phyloP scores from a whole-genome alignment of 768 basidiomycete genomes.

The Suillus paluster region DNA sequence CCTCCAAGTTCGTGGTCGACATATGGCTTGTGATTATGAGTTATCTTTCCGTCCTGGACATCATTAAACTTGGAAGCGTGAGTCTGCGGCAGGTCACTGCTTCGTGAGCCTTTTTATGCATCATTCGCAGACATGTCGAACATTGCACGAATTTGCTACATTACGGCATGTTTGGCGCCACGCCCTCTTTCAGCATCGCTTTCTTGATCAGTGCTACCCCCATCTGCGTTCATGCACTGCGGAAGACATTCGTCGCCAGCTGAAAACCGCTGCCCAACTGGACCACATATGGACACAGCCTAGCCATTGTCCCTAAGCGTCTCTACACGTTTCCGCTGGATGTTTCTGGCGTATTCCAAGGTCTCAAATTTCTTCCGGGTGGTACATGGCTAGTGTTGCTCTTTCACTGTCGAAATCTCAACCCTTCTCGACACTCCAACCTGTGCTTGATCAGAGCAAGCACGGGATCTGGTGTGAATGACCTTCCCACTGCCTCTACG shows the following conservation, averaged over 20 bases:
- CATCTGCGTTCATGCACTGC: conserved; percentile 25
- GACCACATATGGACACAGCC: background rate
- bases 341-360: conserved; percentile 35
- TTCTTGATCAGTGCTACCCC: conserved; percentile 29
- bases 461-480: conserved; percentile 1
- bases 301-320: background rate
- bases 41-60: conserved; percentile 28
- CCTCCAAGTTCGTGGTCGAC: conserved; percentile 25
- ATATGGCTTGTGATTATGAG: conserved; percentile 35
- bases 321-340: conserved; percentile 33
- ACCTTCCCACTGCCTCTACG: conserved; percentile 20
- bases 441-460: conserved; percentile 31
- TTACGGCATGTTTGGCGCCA: conserved; percentile 30
- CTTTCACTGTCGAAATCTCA: conserved; percentile 35
- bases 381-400: conserved; percentile 34
- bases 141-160: conserved; percentile 27
- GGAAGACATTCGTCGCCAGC: conserved; percentile 26
- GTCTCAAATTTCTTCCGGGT: conserved; percentile 33
- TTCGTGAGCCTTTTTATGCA: background rate
- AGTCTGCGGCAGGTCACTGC: conserved; percentile 12
- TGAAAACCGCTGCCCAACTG: conserved; percentile 22
- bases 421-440: conserved; percentile 34
- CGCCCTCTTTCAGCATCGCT: conserved; percentile 27
- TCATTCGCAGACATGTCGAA: conserved; percentile 27
- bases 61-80: conserved; percentile 29